Conservation (phyloP, 1,139 yeast species). For the Candida pseudocylindracea region DNA sequence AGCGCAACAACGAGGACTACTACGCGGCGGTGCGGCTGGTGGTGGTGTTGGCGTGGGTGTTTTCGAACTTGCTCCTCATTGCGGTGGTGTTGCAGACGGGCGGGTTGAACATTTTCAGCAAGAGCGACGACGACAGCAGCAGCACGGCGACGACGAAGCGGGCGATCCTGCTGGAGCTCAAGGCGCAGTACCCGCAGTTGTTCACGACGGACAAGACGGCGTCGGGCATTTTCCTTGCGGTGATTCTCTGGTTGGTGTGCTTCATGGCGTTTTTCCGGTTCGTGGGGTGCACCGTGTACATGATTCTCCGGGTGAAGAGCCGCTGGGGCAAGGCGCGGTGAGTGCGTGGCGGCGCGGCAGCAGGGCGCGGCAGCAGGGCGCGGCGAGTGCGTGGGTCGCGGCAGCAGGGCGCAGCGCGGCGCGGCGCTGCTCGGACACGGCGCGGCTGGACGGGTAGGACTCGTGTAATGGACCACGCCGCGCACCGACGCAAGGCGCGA, state of each 20-base stretch:
- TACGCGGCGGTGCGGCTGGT: constrained; percentile 65
- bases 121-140: neutral
- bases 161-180: too few relatives aligned
- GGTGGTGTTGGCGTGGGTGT: constrained; percentile 62
- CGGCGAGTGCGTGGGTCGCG: too few relatives aligned
- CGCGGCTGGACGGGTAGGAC: too few relatives aligned
- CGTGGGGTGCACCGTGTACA: constrained; percentile 41
- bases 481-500: too few relatives aligned
- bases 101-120: constrained; percentile 22
- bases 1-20: constrained; percentile 32
- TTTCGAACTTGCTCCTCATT: constrained; percentile 47
- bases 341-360: too few relatives aligned
- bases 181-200: too few relatives aligned
- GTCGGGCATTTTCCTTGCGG: constrained; percentile 34
- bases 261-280: constrained; percentile 56
- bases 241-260: constrained; percentile 65
- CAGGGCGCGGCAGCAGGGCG: too few relatives aligned
- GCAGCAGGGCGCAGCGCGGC: too few relatives aligned
- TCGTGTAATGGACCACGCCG: too few relatives aligned
- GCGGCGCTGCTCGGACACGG: too few relatives aligned
- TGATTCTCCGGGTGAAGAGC: constrained; percentile 9
- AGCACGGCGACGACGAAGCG: too few relatives aligned
- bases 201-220: constrained; percentile 6
- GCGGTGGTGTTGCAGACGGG: constrained; percentile 57
- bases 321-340: too few relatives aligned